Base-by-base conservation (phyloP, 257 asterid genomes). In the Rubia yunnanensis region DNA sequence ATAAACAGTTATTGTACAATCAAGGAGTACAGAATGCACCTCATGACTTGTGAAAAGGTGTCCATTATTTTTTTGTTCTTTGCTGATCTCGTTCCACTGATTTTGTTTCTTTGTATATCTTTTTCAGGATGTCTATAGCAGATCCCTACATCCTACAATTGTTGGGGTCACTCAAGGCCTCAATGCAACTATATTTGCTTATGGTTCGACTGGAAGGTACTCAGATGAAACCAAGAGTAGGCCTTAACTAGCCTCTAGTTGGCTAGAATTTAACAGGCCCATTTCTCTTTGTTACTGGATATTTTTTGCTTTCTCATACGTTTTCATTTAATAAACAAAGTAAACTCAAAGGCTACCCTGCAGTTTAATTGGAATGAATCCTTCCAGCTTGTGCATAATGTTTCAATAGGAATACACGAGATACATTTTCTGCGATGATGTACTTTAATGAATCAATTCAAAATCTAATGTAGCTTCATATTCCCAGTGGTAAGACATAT, bases 131-230 rank as follows among this genome's bases (percentile, higher is more conserved):
- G 96, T 89, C 49, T 92, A 92, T 63, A 65, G 66, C 82, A 91
- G 78, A 86, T 78, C 94, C 70, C 69, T 87, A 62, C 73, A 76
- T 46, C 68, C 91, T 64, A 87, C 96, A 56, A 89, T 92, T 81
- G 75, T 84, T 72, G 96, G 96, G 70, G 96, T 92, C 56, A 82
- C 80, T 64, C 95, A 92, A 79, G 98, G 98, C 71, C 95, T 92
- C 64, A 92, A 92, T 80, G 98, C 98, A 36, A 92, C 98, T 64
- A 79, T 92, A 52, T 92, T 92, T 85, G 98, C 98, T 74, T 92
- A 92, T 81, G 98, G 96, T 63, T 79, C 98, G 66, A 92, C 98
- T 36, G 96, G 98, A 71, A 92, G 98, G 98, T 89, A 84, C 64
- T 62, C 71, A 32, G 65, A 63, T 32, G 28, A 8, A 14, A 15